Evolutionary conservation across 163 green algal species (phyloP), one percentile per base, ranked within the genome.

Genomic region (Scenedesmus sp.): DNA sequence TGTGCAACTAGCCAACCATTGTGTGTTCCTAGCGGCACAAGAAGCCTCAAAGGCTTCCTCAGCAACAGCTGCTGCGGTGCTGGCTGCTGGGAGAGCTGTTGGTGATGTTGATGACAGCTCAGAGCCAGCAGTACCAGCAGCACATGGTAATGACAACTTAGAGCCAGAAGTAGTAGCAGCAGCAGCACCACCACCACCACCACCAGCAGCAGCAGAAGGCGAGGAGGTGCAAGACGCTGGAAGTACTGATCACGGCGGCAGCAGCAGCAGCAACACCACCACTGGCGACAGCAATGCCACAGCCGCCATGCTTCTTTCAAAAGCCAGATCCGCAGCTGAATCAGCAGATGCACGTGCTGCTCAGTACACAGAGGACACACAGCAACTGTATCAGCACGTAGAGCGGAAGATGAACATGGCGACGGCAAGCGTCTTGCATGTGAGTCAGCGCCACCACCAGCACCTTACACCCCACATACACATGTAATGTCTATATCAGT

Each of bases 371-470:
- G 53, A 53, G 22, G 87, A 91, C 65, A 44, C 59, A 18, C 35
- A 68, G 35, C 51, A 53, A 30, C 78, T 91, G 40, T 70, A 56
- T 13, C n/a, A 61, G 18, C 35, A 81, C 20, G 30, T 87, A 24
- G 24, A n/a, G 33, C 53, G 87, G 18, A 87, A 49, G 53, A 49
- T 91, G 46, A 78, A 87, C n/a, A 18, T 1, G 9, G 49, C 73
- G 20, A 87, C 87, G 24, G 87, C 87, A 53, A 73, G 24, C 40
- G 53, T 87, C 6, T 43, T 91, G n/a, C 87, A 87, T 3, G 87
- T 91, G 43, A 10, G 84, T 65, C 2, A n/a, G 30, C 46, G 22
- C 6, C 35, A 7, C 72, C 37, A 4, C 42, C 76, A 35, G 7
- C 16, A 5, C 26, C 6, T 33, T 30, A 40, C 40, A 37, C 6